Percentiles rank a stretch among this genome's conserved stretches.
Evolutionary conservation across 2,329 filamentous ascomycete species (phyloP).

Genomic region (Thielaviopsis musarum): DNA sequence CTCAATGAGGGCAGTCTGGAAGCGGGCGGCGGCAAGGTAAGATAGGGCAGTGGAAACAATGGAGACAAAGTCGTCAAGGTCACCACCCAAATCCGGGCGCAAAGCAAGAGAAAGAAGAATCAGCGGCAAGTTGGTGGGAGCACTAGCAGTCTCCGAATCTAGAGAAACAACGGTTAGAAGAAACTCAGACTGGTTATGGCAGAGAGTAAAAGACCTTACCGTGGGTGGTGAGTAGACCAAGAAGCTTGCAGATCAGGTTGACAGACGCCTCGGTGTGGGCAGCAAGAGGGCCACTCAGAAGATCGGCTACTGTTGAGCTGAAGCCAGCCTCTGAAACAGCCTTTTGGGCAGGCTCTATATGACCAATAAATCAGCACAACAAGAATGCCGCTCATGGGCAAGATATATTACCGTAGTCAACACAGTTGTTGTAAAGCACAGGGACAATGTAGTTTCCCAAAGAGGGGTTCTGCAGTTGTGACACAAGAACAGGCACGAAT

Average conservation of each 20-base stretch:
- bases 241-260: constrained; percentile 37
- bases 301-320: constrained; percentile 29
- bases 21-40: constrained; percentile 36
- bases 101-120: constrained; percentile 34
- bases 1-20: constrained; percentile 32
- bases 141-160: constrained; percentile 28
- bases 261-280: constrained; percentile 27
- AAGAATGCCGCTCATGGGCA: background rate
- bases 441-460: constrained; percentile 37
- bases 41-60: constrained; percentile 34
- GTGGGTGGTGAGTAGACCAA: constrained; percentile 36
- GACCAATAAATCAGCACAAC: constrained; percentile 12
- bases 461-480: constrained; percentile 29
- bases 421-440: constrained; percentile 44
- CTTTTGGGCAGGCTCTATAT: constrained; percentile 37
- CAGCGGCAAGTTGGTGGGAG: constrained; percentile 29
- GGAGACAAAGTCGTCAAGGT: constrained; percentile 37
- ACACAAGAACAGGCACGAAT: constrained; percentile 30
- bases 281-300: constrained; percentile 30
- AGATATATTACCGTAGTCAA: constrained; percentile 38
- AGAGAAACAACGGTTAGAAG: background rate
- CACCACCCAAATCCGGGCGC: constrained; percentile 23
- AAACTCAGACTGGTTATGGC: background rate
- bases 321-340: constrained; percentile 36
- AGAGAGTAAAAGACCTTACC: constrained; percentile 19